phyloP scores from a whole-genome alignment of 2,329 filamentous ascomycete species.

The Trichoderma gracile region DNA sequence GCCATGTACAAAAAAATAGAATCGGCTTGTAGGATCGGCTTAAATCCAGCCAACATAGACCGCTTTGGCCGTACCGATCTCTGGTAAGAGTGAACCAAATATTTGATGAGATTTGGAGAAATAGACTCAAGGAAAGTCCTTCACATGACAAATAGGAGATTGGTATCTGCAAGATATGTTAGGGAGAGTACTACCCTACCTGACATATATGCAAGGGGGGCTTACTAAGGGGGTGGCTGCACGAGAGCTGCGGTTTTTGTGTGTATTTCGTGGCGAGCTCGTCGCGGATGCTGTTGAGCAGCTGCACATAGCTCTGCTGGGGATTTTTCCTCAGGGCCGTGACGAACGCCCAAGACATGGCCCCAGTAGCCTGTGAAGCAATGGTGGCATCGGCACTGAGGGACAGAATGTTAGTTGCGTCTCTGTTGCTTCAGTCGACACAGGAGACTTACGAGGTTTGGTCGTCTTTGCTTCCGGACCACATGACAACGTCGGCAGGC shows the following conservation, averaged over 20 bases:
- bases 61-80: neutral
- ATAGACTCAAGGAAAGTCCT: constrained; percentile 34
- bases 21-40: neutral
- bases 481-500: constrained; percentile 95
- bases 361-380: constrained; percentile 84
- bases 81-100: neutral
- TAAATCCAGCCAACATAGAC: neutral
- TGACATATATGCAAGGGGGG: constrained; percentile 30
- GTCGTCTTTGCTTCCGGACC: constrained; percentile 93
- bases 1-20: constrained; percentile 29
- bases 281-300: constrained; percentile 94
- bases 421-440: neutral
- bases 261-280: constrained; percentile 84
- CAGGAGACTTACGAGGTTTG: constrained; percentile 77
- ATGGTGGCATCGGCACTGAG: constrained; percentile 88
- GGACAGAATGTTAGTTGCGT: neutral
- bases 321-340: constrained; percentile 91
- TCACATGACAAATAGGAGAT: constrained; percentile 63
- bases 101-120: constrained; percentile 31
- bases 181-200: constrained; percentile 27
- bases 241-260: constrained; percentile 95
- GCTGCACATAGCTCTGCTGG: constrained; percentile 95
- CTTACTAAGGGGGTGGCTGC: constrained; percentile 93
- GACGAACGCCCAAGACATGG: constrained; percentile 99
- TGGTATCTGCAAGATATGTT: constrained; percentile 52